phyloP scores from a whole-genome alignment of 2,329 filamentous ascomycete species.

The Dactylonectria estremocensis region DNA sequence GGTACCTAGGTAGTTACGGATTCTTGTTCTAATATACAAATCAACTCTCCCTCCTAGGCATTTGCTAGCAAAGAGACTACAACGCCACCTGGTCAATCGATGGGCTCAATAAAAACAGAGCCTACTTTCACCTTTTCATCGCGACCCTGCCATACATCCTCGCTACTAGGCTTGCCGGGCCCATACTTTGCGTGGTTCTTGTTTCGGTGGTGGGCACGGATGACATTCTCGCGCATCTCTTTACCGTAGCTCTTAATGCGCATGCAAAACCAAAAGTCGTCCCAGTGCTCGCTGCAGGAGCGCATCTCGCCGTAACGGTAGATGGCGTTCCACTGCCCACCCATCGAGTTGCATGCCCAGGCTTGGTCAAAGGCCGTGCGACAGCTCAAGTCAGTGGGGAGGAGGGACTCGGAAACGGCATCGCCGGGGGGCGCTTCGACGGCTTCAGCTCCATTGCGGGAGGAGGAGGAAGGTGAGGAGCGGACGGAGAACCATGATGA shows the following conservation, averaged over 20 bases:
- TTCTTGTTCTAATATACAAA: constrained; percentile 21
- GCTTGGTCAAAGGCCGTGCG: constrained; percentile 91
- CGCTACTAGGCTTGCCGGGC: constrained; percentile 78
- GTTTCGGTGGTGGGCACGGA: constrained; percentile 78
- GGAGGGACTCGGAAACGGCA: constrained; percentile 76
- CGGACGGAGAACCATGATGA: constrained; percentile 56
- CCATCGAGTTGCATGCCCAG: constrained; percentile 93
- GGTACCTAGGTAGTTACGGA: too few species aligned
- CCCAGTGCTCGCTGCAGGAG: constrained; percentile 87
- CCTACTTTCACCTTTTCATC: constrained; percentile 69
- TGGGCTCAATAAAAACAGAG: constrained; percentile 60
- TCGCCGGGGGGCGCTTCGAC: constrained; percentile 52
- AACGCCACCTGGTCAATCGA: constrained; percentile 51
- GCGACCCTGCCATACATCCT: constrained; percentile 90
- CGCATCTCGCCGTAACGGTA: constrained; percentile 88
- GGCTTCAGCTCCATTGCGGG: constrained; percentile 35
- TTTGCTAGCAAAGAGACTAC: not conserved
- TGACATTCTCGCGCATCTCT: constrained; percentile 71
- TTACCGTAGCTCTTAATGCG: constrained; percentile 77
- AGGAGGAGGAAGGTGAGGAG: constrained; percentile 47
- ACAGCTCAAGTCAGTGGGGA: constrained; percentile 90
- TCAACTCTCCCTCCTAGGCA: not conserved
- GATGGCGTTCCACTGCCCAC: constrained; percentile 91
- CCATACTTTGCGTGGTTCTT: constrained; percentile 77
- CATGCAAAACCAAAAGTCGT: constrained; percentile 99